Evolutionary conservation across 768 basidiomycete species (phyloP), one percentile per base, ranked within the genome.

Genomic region (Phylloporus scabripes): DNA sequence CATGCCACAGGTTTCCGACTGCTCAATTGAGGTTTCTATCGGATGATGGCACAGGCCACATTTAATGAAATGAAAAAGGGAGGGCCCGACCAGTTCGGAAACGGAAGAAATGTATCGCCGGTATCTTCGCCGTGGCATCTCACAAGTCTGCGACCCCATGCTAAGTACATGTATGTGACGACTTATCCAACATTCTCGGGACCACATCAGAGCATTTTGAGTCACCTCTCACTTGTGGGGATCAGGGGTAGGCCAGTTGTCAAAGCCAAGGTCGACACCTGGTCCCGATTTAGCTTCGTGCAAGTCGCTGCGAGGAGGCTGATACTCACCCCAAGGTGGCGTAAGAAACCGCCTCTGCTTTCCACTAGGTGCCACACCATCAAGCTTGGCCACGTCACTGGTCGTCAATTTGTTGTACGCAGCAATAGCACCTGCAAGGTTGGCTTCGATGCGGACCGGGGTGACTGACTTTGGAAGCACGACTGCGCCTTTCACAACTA

Each of bases 391-490:
- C 52, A 86, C 67, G 51, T 87, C 85, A 50, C 68, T 70, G 31
- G 71, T 51, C 17, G 71, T 69, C 23, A 86, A 65, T 55, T 73
- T 77, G 42, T 67, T 64, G 34, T 66, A 60, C 3, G 78, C 81
- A 23, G 60, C 60, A 20, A 80, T 41, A 15, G 81, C 66, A 23
- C 83, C 83, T 10, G 62, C 67, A 44, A 81, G 60, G 63, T 85
- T 86, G 3, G 76, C 66, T 17, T 73, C 68, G 63, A 92, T 87
- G 46, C 89, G 81, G 29, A 74, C 63, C 24, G 80, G 77, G 1
- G 78, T 92, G 32, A 92, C 84, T 6, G 86, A 88, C 69, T 91
- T 92, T 2, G 90, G 81, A 31, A 94, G 76, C 24, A 77, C 73
- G 32, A 87, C 74, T 37, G 81, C 71, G 32, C 75, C 80, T 60